Conservation (phyloP, 75 land plant genomes). For the Pinus taeda region DNA sequence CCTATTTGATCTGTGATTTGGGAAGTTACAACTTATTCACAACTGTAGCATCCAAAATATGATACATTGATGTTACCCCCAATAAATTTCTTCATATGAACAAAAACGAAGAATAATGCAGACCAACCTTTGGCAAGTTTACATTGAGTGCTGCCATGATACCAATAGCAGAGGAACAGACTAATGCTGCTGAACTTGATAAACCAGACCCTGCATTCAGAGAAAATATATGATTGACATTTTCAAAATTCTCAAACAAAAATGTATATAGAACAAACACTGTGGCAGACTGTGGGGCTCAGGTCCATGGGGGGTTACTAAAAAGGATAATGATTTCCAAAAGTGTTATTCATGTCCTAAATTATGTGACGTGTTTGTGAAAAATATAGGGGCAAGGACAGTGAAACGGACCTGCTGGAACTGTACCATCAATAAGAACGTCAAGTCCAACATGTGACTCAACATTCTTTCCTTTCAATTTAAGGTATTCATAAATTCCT, state of each 20-base stretch:
- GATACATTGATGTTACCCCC: no score
- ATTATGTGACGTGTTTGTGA: not conserved
- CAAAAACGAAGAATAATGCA: no score
- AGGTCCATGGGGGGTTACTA: no score
- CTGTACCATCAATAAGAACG: conserved; percentile 88
- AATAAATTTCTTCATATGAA: no score
- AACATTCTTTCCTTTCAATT: conserved; percentile 53
- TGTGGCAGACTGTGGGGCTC: no score
- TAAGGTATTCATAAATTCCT: conserved; percentile 78
- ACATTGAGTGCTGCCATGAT: conserved; percentile 75
- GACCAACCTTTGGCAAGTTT: conserved; percentile 75
- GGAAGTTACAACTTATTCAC: no score
- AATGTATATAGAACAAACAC: not conserved
- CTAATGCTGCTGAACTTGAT: conserved; percentile 98
- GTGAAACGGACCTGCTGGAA: conserved; percentile 77
- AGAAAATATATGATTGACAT: not conserved
- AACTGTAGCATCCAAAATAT: no score
- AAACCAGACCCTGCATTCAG: conserved; percentile 78
- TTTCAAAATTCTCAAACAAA: not conserved
- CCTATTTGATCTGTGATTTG: no score
- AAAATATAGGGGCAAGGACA: not conserved
- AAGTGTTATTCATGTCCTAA: not conserved
- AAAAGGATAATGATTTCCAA: not conserved
- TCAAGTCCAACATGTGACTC: conserved; percentile 68
- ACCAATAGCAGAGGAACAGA: conserved; percentile 92